Percentiles rank a stretch among this genome's conserved stretches.
Conservation (phyloP, 305 asterid species). For the Plantago lanceolata region DNA sequence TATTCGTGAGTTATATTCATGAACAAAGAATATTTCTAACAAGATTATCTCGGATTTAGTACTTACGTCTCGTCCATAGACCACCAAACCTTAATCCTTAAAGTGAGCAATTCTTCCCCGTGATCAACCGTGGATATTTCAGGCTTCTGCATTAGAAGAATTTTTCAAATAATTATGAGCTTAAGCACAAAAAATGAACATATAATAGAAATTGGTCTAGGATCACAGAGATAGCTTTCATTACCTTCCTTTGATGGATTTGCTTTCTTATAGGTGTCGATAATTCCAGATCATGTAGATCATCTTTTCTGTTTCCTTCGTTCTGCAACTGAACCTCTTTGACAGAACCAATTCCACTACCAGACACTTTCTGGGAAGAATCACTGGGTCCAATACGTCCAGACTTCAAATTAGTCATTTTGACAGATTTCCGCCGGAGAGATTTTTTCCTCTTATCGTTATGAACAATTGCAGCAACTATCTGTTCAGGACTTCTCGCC, state of each 20-base stretch:
- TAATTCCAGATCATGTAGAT: constrained; percentile 25
- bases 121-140: constrained; percentile 26
- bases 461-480: constrained; percentile 22
- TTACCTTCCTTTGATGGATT: constrained; percentile 31
- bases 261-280: constrained; percentile 23
- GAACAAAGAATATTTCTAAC: constrained; percentile 12
- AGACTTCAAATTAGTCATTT: constrained; percentile 24
- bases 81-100: constrained; percentile 83
- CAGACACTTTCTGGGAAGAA: constrained; percentile 31
- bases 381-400: constrained; percentile 18
- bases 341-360: constrained; percentile 7
- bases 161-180: constrained; percentile 20
- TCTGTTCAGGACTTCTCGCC: background rate
- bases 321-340: constrained; percentile 33
- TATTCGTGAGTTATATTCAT: background rate
- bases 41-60: constrained; percentile 18
- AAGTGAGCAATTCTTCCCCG: constrained; percentile 50
- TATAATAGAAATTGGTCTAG: background rate
- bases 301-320: constrained; percentile 25
- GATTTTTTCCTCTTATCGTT: constrained; percentile 25
- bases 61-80: constrained; percentile 70
- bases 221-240: background rate
- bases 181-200: constrained; percentile 18
- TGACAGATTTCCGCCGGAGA: constrained; percentile 35
- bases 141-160: constrained; percentile 38